Evolutionary conservation across 352 stramenopile species (phyloP).

Genomic region (Globisporangium cystogenes): DNA sequence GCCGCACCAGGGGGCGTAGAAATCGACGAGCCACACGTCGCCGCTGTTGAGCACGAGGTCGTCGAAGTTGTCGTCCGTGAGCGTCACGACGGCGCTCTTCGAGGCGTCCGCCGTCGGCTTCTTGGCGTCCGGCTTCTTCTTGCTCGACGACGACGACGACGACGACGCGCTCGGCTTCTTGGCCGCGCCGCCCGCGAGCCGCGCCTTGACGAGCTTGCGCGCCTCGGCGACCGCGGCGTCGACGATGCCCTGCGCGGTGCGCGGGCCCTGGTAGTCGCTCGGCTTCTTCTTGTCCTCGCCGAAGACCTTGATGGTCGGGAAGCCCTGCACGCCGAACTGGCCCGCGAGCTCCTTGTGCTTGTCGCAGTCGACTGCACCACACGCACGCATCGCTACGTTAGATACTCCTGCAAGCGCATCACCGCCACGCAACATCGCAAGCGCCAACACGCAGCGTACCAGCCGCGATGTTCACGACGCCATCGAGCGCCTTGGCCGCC

Average conservation of each 20-base stretch:
- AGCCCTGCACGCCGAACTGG: constrained; percentile 88
- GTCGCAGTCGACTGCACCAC: constrained; percentile 55
- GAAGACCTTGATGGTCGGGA: constrained; percentile 94
- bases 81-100: constrained; percentile 75
- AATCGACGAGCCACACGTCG: constrained; percentile 91
- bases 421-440: no score
- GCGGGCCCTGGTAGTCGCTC: constrained; percentile 72
- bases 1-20: constrained; percentile 92
- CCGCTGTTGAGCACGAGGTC: constrained; percentile 87
- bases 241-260: constrained; percentile 81
- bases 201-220: constrained; percentile 72
- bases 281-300: constrained; percentile 75
- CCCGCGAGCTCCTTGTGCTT: constrained; percentile 79
- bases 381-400: background rate
- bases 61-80: constrained; percentile 91
- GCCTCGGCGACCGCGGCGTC: constrained; percentile 70
- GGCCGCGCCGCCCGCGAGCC: constrained; percentile 52
- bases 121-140: constrained; percentile 27
- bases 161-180: constrained; percentile 32
- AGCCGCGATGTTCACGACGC: constrained; percentile 88
- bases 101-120: constrained; percentile 28
- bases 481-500: constrained; percentile 82
- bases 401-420: no score
- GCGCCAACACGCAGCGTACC: constrained; percentile 12
- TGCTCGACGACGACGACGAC: constrained; percentile 22